phyloP scores from a whole-genome alignment of 2,329 filamentous ascomycete genomes.

The Pseudogymnoascus sp. region DNA sequence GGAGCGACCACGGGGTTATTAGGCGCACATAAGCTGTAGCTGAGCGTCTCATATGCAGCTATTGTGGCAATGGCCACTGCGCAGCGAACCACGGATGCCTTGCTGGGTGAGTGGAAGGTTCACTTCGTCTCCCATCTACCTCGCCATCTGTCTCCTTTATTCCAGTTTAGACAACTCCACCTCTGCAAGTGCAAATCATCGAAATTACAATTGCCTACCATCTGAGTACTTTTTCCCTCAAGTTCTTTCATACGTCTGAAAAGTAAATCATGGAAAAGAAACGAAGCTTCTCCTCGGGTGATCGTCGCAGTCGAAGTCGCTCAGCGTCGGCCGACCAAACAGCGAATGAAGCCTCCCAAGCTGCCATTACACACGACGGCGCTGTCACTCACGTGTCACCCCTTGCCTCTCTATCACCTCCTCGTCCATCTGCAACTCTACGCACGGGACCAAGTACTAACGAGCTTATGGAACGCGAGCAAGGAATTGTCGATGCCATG shows the following conservation, averaged over 20 bases:
- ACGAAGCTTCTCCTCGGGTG: background rate
- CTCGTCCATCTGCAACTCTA: background rate
- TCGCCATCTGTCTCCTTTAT: background rate
- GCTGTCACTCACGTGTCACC: background rate
- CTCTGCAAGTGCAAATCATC: background rate
- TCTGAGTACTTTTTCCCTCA: background rate
- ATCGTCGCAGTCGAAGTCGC: background rate
- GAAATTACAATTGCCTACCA: background rate
- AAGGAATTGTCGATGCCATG: constrained; percentile 37
- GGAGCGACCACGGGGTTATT: background rate
- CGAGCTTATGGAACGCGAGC: constrained; percentile 35
- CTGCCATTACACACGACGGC: background rate
- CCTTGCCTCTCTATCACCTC: background rate
- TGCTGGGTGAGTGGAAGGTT: background rate
- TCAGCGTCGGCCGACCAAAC: background rate
- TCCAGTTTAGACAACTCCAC: background rate
- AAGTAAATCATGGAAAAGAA: background rate
- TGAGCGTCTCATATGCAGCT: background rate
- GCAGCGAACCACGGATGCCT: background rate
- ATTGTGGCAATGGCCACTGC: constrained; percentile 3
- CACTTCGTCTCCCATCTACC: background rate
- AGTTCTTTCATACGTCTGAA: background rate
- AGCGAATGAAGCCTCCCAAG: background rate
- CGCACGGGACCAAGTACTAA: constrained; percentile 11
- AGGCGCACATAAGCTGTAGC: background rate